Evolutionary conservation across 2,329 filamentous ascomycete genomes (phyloP).

Genomic region (Stachybotrys echinatus): DNA sequence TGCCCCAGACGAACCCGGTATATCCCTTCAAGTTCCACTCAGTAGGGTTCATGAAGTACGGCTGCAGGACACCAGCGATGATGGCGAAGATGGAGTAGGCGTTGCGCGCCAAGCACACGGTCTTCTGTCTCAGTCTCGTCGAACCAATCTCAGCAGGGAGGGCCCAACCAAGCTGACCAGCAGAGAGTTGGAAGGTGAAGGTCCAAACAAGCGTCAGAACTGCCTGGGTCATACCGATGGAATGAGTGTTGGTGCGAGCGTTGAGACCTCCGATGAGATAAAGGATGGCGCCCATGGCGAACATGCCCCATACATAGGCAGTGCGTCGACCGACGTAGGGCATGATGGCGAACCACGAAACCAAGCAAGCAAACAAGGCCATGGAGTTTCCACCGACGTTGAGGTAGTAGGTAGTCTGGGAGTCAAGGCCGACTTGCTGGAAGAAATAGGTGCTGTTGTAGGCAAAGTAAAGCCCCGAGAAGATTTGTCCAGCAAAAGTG

Average conservation of each 20-base stretch:
- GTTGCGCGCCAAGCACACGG: slow-evolving; percentile 23
- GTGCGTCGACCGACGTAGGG: slow-evolving; percentile 36
- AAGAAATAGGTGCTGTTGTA: slow-evolving; percentile 38
- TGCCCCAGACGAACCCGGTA: slow-evolving; percentile 29
- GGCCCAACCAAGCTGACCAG: slow-evolving; percentile 30
- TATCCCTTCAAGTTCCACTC: slow-evolving; percentile 31
- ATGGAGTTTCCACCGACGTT: slow-evolving; percentile 32
- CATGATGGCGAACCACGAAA: slow-evolving; percentile 37
- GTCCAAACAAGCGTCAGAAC: slow-evolving; percentile 27
- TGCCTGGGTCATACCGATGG: slow-evolving; percentile 26
- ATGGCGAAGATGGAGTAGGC: slow-evolving; percentile 14
- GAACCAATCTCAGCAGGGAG: slow-evolving; percentile 24
- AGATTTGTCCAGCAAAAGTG: slow-evolving; percentile 28
- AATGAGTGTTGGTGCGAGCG: slow-evolving; percentile 17
- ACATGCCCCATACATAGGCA: slow-evolving; percentile 39
- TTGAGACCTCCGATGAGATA: slow-evolving; percentile 38
- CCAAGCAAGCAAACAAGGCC: slow-evolving; percentile 36
- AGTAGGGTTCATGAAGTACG: slow-evolving; percentile 32
- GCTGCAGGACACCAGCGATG: slow-evolving; percentile 20
- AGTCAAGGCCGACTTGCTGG: slow-evolving; percentile 26
- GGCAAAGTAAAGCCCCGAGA: slow-evolving; percentile 29
- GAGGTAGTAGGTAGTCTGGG: slow-evolving; percentile 24
- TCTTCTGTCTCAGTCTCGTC: slow-evolving; percentile 24
- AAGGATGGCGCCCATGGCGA: slow-evolving; percentile 29
- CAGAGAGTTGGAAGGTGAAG: slow-evolving; percentile 27